A percentile compares a stretch with the other conserved stretches of the same genome.
These are phyloP conservation scores for Venturia carpophila DNA, from an alignment of 2,329 filamentous ascomycete genomes.

Conservation along the genomic window DNA sequence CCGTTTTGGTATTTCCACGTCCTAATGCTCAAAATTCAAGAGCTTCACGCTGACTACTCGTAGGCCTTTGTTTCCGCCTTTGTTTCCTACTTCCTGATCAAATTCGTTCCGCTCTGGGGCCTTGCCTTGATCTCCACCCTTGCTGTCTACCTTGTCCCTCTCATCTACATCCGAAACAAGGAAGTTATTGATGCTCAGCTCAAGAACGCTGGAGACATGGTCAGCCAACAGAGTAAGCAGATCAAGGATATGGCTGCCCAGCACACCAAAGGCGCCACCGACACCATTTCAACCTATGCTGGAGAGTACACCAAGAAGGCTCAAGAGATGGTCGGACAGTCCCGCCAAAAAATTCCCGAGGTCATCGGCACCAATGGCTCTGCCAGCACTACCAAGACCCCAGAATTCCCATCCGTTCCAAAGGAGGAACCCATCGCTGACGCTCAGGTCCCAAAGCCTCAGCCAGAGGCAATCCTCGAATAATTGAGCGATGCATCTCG, in stretches of 20 bases:
- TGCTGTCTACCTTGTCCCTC: conserved; percentile 50
- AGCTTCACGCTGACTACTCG: neutral
- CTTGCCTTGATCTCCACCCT: conserved; percentile 50
- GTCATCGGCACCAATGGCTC: conserved; percentile 7
- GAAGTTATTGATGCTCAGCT: conserved; percentile 56
- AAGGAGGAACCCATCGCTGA: conserved; percentile 9
- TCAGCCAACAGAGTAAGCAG: conserved; percentile 52
- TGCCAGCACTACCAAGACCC: conserved; percentile 14
- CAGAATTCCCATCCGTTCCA: conserved; percentile 5
- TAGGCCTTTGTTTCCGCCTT: conserved; percentile 54
- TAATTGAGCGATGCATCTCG: neutral
- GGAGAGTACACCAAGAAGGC: conserved; percentile 55
- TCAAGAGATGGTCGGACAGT: conserved; percentile 35
- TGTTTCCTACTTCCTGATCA: conserved; percentile 57
- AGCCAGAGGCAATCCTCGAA: conserved; percentile 5
- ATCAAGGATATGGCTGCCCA: conserved; percentile 53
- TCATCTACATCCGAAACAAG: conserved; percentile 58
- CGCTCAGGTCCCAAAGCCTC: conserved; percentile 13
- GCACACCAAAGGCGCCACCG: conserved; percentile 51
- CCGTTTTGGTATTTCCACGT: conserved; percentile 45
- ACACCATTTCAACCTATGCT: conserved; percentile 50
- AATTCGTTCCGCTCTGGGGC: conserved; percentile 58
- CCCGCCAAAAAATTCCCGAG: conserved; percentile 8
- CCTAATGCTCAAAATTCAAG: conserved; percentile 14
- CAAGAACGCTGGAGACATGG: conserved; percentile 44